A percentile compares a stretch with the other conserved stretches of the same genome.
These are phyloP conservation scores for Yarrowia bubula DNA, from an alignment of 805 yeast species.

Conservation along the genomic window DNA sequence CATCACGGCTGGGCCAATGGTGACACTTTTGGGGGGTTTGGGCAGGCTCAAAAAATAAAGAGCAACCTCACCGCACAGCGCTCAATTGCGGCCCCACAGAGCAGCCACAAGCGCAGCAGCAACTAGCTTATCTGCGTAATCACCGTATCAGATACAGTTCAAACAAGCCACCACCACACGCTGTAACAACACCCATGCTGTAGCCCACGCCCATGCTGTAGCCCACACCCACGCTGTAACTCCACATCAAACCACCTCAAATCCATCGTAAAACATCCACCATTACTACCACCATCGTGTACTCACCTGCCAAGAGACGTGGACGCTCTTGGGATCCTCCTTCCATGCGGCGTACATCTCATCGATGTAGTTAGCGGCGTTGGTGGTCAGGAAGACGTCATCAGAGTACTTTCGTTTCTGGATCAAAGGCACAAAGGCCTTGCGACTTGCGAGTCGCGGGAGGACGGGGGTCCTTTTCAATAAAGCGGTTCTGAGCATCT, in stretches of 20 bases:
- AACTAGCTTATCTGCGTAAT: no score
- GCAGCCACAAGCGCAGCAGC: background rate
- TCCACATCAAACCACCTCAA: no score
- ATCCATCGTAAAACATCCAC: background rate
- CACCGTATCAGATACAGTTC: background rate
- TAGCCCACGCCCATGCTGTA: no score
- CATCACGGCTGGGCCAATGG: conserved; percentile 5
- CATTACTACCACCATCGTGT: background rate
- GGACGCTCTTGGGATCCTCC: conserved; percentile 85
- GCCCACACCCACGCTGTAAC: no score
- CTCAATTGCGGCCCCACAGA: background rate
- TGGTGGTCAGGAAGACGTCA: conserved; percentile 79
- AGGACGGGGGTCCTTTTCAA: conserved; percentile 27
- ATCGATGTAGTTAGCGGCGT: conserved; percentile 88
- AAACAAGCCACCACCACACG: no score
- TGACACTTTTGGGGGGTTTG: background rate
- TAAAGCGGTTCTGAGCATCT: conserved; percentile 26
- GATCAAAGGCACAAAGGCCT: conserved; percentile 21
- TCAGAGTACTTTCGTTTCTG: conserved; percentile 32
- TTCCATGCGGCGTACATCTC: conserved; percentile 98
- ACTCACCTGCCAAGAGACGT: conserved; percentile 77
- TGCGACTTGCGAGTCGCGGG: conserved; percentile 23
- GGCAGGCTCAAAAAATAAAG: background rate
- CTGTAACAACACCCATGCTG: no score
- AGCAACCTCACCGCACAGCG: background rate